phyloP scores from a whole-genome alignment of 192 early-diverging fungal species.

The Ramicandelaber brevisporus region DNA sequence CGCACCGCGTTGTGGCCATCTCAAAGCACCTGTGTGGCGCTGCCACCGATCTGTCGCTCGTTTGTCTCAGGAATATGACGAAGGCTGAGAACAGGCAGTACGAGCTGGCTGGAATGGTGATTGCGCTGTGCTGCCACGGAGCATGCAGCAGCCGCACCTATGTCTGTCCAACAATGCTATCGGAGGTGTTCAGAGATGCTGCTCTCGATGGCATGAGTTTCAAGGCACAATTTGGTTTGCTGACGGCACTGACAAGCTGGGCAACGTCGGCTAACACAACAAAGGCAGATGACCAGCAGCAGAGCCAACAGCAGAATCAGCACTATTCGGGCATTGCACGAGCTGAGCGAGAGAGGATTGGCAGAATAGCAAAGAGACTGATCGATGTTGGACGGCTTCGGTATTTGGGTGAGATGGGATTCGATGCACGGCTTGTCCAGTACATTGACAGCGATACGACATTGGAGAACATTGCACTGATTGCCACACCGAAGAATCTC shows the following conservation, averaged over 20 bases:
- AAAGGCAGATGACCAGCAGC: constrained; percentile 4
- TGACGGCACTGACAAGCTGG: constrained; percentile 57
- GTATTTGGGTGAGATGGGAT: constrained; percentile 25
- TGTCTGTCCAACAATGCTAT: constrained; percentile 5
- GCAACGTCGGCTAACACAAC: constrained; percentile 24
- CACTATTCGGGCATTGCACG: constrained; percentile 48
- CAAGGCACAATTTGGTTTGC: too few relatives aligned
- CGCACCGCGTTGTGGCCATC: constrained; percentile 31
- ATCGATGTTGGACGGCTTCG: constrained; percentile 41
- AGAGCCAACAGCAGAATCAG: constrained; percentile 5
- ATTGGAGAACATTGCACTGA: constrained; percentile 49
- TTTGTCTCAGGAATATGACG: constrained; percentile 30
- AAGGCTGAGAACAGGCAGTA: constrained; percentile 18
- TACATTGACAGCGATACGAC: constrained; percentile 33
- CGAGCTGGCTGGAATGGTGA: constrained; percentile 35
- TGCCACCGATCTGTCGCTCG: constrained; percentile 67
- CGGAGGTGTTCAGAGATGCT: constrained; percentile 4
- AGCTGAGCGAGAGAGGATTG: constrained; percentile 29
- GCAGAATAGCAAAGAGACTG: constrained; percentile 48
- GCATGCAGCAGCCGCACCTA: constrained; percentile 46
- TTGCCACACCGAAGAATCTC: constrained; percentile 16
- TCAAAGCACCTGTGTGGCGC: constrained; percentile 84
- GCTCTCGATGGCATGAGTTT: constrained; percentile 27
- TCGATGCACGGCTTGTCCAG: constrained; percentile 42
- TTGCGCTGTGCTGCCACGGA: constrained; percentile 83